phyloP scores from a whole-genome alignment of 2,329 filamentous ascomycete species.

The Colletotrichum siamense region DNA sequence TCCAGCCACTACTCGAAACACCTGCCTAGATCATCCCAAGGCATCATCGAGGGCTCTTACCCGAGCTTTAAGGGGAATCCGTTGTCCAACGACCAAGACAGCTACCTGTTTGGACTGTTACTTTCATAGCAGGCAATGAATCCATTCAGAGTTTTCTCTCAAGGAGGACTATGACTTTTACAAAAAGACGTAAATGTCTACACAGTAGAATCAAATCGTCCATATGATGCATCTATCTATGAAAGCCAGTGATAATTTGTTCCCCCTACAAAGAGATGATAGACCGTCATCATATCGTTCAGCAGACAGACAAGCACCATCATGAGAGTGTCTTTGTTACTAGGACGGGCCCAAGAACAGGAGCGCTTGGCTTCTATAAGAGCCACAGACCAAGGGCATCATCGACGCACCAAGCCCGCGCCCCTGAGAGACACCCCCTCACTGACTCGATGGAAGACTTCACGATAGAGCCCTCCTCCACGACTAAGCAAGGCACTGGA shows the following conservation, averaged over 20 bases:
- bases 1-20: fast-evolving
- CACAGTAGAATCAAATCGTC: neutral
- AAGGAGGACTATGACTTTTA: no score
- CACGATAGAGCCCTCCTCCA: neutral
- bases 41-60: neutral
- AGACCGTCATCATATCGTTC: fast-evolving
- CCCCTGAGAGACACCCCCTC: neutral
- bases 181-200: no score
- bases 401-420: neutral
- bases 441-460: neutral
- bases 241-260: neutral
- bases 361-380: neutral
- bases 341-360: fast-evolving
- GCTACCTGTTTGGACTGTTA: no score
- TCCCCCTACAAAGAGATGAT: neutral
- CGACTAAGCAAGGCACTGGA: neutral
- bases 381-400: neutral
- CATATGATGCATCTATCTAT: neutral
- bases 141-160: neutral
- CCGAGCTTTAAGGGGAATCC: neutral
- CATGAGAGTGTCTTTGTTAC: neutral
- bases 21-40: neutral
- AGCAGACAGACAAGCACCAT: neutral
- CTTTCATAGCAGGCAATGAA: no score
- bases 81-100: neutral